phyloP scores from a whole-genome alignment of 768 basidiomycete species.

The Hemileccinum rubropunctum region DNA sequence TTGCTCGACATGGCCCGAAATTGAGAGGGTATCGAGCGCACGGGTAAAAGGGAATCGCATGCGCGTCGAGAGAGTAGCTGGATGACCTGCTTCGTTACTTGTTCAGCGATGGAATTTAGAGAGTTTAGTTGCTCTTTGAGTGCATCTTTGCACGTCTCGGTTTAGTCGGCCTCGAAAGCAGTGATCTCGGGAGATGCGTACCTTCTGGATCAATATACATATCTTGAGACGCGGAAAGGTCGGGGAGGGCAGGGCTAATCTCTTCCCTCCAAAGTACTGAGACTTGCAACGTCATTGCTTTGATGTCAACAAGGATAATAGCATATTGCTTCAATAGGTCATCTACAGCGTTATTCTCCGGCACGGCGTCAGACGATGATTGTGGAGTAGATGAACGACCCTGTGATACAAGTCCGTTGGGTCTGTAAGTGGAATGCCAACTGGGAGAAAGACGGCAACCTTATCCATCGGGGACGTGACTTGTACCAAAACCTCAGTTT shows the following conservation, averaged over 20 bases:
- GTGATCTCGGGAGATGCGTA: slow-evolving; percentile 24
- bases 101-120: slow-evolving; percentile 51
- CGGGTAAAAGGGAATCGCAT: slow-evolving; percentile 78
- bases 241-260: slow-evolving; percentile 60
- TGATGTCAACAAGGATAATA: slow-evolving; percentile 67
- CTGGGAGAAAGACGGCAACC: slow-evolving; percentile 25
- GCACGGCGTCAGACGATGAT: slow-evolving; percentile 43
- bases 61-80: slow-evolving; percentile 75
- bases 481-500: slow-evolving; percentile 39
- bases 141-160: slow-evolving; percentile 39
- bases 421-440: not conserved
- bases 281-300: slow-evolving; percentile 50
- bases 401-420: slow-evolving; percentile 20
- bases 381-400: slow-evolving; percentile 55
- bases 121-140: slow-evolving; percentile 51
- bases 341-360: slow-evolving; percentile 58
- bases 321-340: slow-evolving; percentile 69
- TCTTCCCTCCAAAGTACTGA: slow-evolving; percentile 65
- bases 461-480: slow-evolving; percentile 34
- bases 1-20: slow-evolving; percentile 83
- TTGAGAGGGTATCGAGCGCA: slow-evolving; percentile 87
- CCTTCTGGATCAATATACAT: slow-evolving; percentile 48
- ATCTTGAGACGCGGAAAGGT: slow-evolving; percentile 32
- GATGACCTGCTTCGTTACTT: slow-evolving; percentile 63
- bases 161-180: not conserved